Evolutionary conservation across 2,329 filamentous ascomycete species (phyloP), one percentile per base, ranked within the genome.

Genomic region (Claviceps monticola): DNA sequence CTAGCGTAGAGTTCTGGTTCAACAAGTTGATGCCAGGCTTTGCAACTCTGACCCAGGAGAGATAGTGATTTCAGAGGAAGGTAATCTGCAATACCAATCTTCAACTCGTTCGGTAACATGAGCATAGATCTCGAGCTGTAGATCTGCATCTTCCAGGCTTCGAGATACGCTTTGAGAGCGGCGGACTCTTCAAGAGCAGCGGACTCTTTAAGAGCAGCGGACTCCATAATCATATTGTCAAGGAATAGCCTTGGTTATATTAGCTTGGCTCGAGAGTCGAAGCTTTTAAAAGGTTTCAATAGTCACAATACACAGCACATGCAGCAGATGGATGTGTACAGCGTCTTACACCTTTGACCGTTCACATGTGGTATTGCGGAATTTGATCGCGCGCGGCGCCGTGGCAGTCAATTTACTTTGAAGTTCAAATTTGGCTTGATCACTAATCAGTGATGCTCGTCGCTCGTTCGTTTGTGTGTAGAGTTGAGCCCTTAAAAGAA

Each of bases 141-240:
- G 14, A 37, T 17, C 13, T 45, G 48, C 13, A 3, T 2, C 9
- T n/a, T 11, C 39, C 48, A 50, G 6, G 2, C 39, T 5, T 9
- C 4, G 9, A 49, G 4, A 21, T 16, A 49, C 9, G 9, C 7
- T 9, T 36, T 6, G 1, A 3, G 5, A 2, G 16, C n/a, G 13
- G 2, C 21, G 5, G 21, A 23, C 21, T 23, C 21, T 23, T 4
- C 5, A 23, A 23, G 21, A 5, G 21, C 21, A n/a, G 19, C 80
- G 1, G 74, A 76, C 50, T 23, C 19, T n/a, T n/a, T n/a, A 14
- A 46, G 26, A 17, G n/a, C n/a, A 26, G 5, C 21, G 5, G 21
- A 23, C 21, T 23, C 21, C 5, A 5, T 16, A 8, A 6, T 8
- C 7, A 29, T 11, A 9, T 16, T n/a, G 5, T 4, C 26, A 29